phyloP scores from a whole-genome alignment of 441 rosid genomes.

The Macaranga tanarius region DNA sequence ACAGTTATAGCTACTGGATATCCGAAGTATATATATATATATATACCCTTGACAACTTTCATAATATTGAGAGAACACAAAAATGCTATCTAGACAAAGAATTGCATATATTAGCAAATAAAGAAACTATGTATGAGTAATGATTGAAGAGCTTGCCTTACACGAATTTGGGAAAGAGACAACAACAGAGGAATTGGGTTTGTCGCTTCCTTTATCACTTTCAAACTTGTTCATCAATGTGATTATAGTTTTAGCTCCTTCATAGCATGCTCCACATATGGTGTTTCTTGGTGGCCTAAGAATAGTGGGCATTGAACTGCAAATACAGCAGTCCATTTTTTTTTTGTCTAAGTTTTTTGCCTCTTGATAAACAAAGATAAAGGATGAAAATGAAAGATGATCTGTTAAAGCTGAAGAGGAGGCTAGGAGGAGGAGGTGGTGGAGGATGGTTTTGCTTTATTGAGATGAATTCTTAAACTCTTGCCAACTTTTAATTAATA shows the following conservation, averaged over 20 bases:
- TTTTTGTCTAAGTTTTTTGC: too few species aligned
- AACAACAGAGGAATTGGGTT: conserved; percentile 21
- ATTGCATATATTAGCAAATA: not conserved
- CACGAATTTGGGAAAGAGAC: conserved; percentile 43
- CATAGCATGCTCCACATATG: conserved; percentile 73
- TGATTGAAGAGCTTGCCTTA: conserved; percentile 53
- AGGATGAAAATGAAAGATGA: not conserved
- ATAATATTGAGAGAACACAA: too few species aligned
- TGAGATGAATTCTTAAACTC: conserved; percentile 26
- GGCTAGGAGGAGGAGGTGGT: not conserved
- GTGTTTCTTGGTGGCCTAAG: conserved; percentile 86
- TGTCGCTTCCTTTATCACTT: conserved; percentile 27
- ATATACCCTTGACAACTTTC: too few species aligned
- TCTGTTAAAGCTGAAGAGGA: not conserved
- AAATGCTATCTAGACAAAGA: too few species aligned
- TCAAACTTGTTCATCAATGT: conserved; percentile 53
- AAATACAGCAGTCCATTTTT: conserved; percentile 78
- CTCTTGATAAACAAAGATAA: not conserved
- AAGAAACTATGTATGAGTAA: not conserved
- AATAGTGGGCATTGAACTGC: conserved; percentile 65
- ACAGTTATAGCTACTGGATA: too few species aligned
- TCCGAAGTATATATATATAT: too few species aligned
- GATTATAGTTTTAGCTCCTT: conserved; percentile 56
- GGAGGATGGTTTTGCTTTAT: conserved; percentile 31
- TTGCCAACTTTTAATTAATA: conserved; percentile 11